Evolutionary conservation across 164 flowering plant species (phyloP).

Genomic region (Litsea cubeba): DNA sequence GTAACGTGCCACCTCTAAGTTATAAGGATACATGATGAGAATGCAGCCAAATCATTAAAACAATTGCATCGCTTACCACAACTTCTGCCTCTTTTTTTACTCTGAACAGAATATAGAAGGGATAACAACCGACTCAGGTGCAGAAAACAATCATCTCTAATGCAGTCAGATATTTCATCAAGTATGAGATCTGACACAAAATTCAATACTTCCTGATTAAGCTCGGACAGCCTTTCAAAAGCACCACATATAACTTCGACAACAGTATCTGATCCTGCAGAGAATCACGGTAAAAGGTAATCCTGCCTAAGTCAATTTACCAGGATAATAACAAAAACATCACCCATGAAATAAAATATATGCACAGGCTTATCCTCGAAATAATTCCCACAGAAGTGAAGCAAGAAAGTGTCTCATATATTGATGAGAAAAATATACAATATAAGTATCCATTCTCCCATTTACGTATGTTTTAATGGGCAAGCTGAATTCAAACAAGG

Average conservation of each 20-base stretch:
- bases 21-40: background rate
- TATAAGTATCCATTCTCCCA: too few relatives aligned
- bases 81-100: slow-evolving; percentile 30
- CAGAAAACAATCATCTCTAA: slow-evolving; percentile 18
- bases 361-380: background rate
- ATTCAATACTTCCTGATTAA: slow-evolving; percentile 43
- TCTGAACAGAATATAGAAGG: slow-evolving; percentile 41
- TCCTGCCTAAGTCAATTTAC: background rate
- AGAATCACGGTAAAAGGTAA: slow-evolving; percentile 3
- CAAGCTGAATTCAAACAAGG: too few relatives aligned
- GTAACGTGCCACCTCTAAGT: background rate
- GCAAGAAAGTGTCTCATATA: too few relatives aligned
- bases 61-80: slow-evolving; percentile 40
- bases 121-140: slow-evolving; percentile 49
- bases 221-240: slow-evolving; percentile 47
- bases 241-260: slow-evolving; percentile 53
- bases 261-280: slow-evolving; percentile 54
- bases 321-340: background rate
- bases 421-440: too few relatives aligned
- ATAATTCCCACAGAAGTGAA: too few relatives aligned
- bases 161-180: slow-evolving; percentile 30
- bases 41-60: slow-evolving; percentile 6
- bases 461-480: too few relatives aligned
- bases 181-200: slow-evolving; percentile 51
- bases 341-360: background rate